phyloP scores from a whole-genome alignment of 1,139 yeast genomes.

The Diutina scorzettiae region DNA sequence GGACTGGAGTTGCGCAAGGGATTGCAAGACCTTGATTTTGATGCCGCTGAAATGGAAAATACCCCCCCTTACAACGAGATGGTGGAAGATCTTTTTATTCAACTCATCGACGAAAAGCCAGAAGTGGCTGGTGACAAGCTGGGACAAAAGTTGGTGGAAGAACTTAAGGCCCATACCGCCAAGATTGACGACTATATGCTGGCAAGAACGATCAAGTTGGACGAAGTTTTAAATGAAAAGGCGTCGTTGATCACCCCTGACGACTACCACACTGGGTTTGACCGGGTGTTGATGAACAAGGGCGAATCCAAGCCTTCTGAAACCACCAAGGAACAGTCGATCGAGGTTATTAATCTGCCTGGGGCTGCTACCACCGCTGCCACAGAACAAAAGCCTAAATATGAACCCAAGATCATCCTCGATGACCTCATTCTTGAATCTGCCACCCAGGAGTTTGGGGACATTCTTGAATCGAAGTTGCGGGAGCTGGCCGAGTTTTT shows the following conservation, averaged over 20 bases:
- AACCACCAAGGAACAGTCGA: constrained; percentile 7
- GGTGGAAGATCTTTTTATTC: constrained; percentile 80
- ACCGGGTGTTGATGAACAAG: constrained; percentile 67
- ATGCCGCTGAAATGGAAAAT: constrained; percentile 43
- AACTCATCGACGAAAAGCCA: constrained; percentile 46
- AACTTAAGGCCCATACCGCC: constrained; percentile 47
- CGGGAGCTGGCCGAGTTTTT: constrained; percentile 40
- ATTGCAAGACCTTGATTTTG: constrained; percentile 28
- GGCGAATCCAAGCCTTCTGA: constrained; percentile 13
- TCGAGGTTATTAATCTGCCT: constrained; percentile 4
- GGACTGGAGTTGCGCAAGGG: constrained; percentile 32
- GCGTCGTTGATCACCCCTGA: constrained; percentile 72
- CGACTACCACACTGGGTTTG: constrained; percentile 91
- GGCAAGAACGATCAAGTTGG: constrained; percentile 50
- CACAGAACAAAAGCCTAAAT: constrained; percentile 17
- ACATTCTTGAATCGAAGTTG: constrained; percentile 38
- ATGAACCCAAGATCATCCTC: constrained; percentile 13
- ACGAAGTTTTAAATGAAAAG: constrained; percentile 59
- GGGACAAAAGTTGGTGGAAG: constrained; percentile 23
- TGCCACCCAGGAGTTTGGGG: constrained; percentile 41
- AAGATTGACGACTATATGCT: constrained; percentile 56
- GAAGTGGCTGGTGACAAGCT: constrained; percentile 25
- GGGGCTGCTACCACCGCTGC: constrained; percentile 15
- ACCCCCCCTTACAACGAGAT: constrained; percentile 82
- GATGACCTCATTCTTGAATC: constrained; percentile 32